Base-by-base conservation (phyloP, 2,329 filamentous ascomycete genomes). In the Drechmeria coniospora region DNA sequence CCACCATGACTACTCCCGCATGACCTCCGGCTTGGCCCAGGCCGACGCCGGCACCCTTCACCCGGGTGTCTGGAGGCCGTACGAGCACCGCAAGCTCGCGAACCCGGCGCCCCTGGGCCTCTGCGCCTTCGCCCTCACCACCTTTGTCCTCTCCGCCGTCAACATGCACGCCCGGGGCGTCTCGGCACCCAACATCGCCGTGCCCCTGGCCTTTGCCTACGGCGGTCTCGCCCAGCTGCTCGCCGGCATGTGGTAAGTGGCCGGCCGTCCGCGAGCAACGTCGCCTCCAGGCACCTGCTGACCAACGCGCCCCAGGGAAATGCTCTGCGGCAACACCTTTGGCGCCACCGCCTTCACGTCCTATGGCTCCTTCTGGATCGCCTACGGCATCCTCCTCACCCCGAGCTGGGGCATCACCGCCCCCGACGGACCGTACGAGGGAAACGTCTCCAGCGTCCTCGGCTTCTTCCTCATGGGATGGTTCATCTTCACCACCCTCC, bases 281-380 rank as follows among this genome's bases (percentile, higher is more conserved):
- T 12, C n/a, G 13, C n/a, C n/a, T n/a, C n/a, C n/a, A n/a, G 14
- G 9, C 7, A 7, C 7, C 4, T 10, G 22, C 36, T 41, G 16
- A 42, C 19, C 5, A 5, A n/a, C 17, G 23, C 4, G 5, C 16
- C 21, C 8, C 29, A 82, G 78, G 79, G 80, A 87, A 59, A 81
- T 87, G 70, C 79, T 79, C 20, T 65, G 81, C n/a, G 80, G 79
- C 32, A 87, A 87, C 63, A 87, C 81, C 8, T 86, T 87, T 39
- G 79, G 79, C 63, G 80, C 79, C 28, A 86, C 79, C 15, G 79
- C 80, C 13, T 58, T 87, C 32, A 80, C 78, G 8, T 86, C 79
- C 0, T 87, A 81, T 46, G 80, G 81, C 41, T 79, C 79, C 36
- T 87, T 87, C 65, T 87, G 81, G 81, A 68, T 87, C 44, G 61